Evolutionary conservation across 2,329 filamentous ascomycete genomes (phyloP).

Genomic region (Chaetomium olivaceum): DNA sequence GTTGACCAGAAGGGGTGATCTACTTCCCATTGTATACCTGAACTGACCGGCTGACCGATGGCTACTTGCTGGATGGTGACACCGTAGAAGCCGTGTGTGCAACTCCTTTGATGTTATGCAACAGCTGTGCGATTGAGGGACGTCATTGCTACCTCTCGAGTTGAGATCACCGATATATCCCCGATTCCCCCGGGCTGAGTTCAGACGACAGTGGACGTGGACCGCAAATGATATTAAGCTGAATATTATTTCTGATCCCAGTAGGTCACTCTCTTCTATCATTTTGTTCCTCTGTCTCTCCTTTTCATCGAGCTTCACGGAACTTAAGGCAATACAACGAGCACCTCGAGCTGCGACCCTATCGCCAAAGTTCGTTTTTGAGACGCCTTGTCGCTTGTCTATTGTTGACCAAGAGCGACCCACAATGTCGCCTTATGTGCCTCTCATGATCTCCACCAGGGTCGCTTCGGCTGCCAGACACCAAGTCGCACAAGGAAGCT

Average conservation of each 20-base stretch:
- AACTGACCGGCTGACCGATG: no score
- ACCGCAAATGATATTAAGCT: background rate
- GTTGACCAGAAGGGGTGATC: no score
- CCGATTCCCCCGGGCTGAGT: background rate
- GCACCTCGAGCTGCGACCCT: background rate
- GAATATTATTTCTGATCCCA: background rate
- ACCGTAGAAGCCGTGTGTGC: no score
- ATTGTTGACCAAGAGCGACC: background rate
- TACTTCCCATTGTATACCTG: no score
- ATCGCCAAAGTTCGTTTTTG: background rate
- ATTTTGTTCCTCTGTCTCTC: no score
- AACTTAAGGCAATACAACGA: no score
- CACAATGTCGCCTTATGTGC: background rate
- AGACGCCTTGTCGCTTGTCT: background rate
- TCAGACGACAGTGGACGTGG: background rate
- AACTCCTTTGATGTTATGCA: conserved; percentile 10
- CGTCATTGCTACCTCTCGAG: background rate
- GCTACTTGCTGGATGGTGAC: no score
- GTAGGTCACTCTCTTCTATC: no score
- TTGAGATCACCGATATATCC: background rate
- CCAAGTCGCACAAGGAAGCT: background rate
- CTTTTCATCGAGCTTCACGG: no score
- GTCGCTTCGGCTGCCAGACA: background rate
- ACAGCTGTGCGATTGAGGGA: background rate
- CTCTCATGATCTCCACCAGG: background rate